Conservation (phyloP, 306 rosid genomes). For the Cucurbita argyrosperma region DNA sequence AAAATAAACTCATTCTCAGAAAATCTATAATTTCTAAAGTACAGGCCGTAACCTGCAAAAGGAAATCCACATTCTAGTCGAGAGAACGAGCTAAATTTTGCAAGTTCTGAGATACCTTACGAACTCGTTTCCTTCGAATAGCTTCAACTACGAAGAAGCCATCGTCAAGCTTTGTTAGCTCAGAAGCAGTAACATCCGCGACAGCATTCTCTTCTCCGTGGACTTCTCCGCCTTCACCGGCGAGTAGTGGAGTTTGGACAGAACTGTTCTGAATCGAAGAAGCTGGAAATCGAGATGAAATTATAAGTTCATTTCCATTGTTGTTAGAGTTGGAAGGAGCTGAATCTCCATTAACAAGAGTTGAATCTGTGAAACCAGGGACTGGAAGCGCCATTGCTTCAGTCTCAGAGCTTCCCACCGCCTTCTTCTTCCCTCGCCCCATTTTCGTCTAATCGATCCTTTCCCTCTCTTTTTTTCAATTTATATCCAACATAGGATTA, state of each 20-base stretch:
- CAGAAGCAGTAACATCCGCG: constrained; percentile 1
- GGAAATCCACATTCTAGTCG: neutral
- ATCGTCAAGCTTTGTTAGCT: constrained; percentile 40
- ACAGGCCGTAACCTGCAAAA: neutral
- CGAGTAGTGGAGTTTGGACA: constrained; percentile 11
- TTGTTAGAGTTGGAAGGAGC: neutral
- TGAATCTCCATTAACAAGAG: neutral
- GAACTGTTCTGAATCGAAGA: neutral
- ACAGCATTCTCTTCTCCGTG: constrained; percentile 7
- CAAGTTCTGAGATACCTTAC: constrained; percentile 33
- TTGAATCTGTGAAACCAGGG: neutral
- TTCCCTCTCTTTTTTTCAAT: constrained; percentile 8
- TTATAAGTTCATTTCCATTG: neutral
- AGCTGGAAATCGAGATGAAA: neutral
- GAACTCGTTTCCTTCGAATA: constrained; percentile 64
- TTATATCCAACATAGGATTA: neutral
- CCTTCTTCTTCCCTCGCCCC: constrained; percentile 30
- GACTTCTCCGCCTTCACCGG: constrained; percentile 3
- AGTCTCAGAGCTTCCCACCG: constrained; percentile 22
- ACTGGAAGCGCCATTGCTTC: constrained; percentile 6
- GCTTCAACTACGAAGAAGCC: constrained; percentile 71
- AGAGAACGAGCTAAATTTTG: neutral
- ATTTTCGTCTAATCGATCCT: constrained; percentile 17
- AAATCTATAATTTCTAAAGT: neutral
- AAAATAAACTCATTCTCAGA: neutral